Conservation (phyloP, 352 stramenopile species). For the Globisporangium polare region DNA sequence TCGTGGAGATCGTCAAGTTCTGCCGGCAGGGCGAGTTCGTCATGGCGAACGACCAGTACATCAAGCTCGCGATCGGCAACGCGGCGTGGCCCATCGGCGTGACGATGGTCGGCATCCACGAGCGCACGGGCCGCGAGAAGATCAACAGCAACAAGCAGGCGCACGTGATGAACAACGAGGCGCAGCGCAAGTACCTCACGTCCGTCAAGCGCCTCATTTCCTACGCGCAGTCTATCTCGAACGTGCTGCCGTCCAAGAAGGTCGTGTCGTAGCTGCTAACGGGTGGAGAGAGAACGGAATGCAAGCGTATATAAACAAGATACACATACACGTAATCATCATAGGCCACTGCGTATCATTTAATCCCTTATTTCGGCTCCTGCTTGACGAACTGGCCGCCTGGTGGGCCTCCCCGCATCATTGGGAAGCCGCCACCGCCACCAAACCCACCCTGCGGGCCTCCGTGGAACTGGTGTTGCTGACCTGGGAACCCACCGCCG, state of each 20-base stretch:
- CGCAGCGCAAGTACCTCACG: slow-evolving; percentile 98
- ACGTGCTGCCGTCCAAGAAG: slow-evolving; percentile 83
- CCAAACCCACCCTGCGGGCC: background rate
- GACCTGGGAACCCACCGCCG: slow-evolving; percentile 10
- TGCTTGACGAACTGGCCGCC: slow-evolving; percentile 10
- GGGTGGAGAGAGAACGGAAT: background rate
- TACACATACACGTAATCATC: background rate
- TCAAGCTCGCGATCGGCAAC: slow-evolving; percentile 97
- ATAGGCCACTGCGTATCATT: background rate
- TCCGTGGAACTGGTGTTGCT: slow-evolving; percentile 11
- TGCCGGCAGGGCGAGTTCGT: slow-evolving; percentile 93
- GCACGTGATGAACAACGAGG: slow-evolving; percentile 99
- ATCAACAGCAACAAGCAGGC: slow-evolving; percentile 98
- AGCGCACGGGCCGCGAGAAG: slow-evolving; percentile 92
- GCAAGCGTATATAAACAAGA: slow-evolving; percentile 11
- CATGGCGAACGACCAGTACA: slow-evolving; percentile 97
- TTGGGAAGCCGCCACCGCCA: slow-evolving; percentile 6
- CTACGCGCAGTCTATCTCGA: slow-evolving; percentile 91
- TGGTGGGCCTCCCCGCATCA: slow-evolving; percentile 13
- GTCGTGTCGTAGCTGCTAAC: slow-evolving; percentile 39
- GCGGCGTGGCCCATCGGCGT: slow-evolving; percentile 98
- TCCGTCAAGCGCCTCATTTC: slow-evolving; percentile 98
- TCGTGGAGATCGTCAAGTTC: slow-evolving; percentile 94
- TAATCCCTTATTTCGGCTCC: slow-evolving; percentile 8
- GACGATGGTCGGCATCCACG: slow-evolving; percentile 99